Evolutionary conservation across 2,329 filamentous ascomycete species (phyloP).

Genomic region (Grosmannia clavigera): DNA sequence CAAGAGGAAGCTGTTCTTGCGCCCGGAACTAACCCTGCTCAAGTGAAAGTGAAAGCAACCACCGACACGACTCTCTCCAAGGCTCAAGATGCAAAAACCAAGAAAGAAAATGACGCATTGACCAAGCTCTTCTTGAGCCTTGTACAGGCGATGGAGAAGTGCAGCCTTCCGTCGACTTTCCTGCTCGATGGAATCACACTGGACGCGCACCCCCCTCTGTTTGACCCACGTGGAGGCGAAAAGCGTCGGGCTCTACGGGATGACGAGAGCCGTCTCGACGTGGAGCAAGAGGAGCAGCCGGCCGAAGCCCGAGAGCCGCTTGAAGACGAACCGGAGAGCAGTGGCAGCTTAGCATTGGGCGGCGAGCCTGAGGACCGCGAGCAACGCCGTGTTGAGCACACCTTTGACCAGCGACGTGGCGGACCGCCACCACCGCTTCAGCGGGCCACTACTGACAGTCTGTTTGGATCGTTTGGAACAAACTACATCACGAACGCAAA

Average conservation of each 20-base stretch:
- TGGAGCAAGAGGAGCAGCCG: slow-evolving; percentile 33
- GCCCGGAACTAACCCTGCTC: background rate
- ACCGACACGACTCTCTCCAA: background rate
- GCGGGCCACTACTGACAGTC: slow-evolving; percentile 39
- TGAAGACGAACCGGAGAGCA: slow-evolving; percentile 70
- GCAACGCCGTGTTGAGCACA: slow-evolving; percentile 33
- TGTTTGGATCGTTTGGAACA: slow-evolving; percentile 40
- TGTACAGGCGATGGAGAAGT: slow-evolving; percentile 25
- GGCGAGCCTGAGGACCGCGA: slow-evolving; percentile 84
- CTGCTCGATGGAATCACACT: slow-evolving; percentile 13
- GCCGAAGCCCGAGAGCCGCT: slow-evolving; percentile 32
- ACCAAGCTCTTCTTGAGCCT: slow-evolving; percentile 21
- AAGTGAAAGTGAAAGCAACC: slow-evolving; percentile 8
- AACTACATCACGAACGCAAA: slow-evolving; percentile 33
- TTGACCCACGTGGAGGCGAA: slow-evolving; percentile 70
- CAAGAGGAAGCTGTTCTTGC: slow-evolving; percentile 20
- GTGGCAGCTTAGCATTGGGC: slow-evolving; percentile 74
- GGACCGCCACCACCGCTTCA: slow-evolving; percentile 70
- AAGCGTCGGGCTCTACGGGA: slow-evolving; percentile 69
- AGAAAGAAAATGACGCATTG: slow-evolving; percentile 9
- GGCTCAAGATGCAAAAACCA: background rate
- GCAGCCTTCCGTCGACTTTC: slow-evolving; percentile 20
- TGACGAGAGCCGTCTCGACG: slow-evolving; percentile 43
- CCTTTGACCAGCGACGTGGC: slow-evolving; percentile 47
- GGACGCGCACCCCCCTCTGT: slow-evolving; percentile 55